phyloP scores from a whole-genome alignment of 1,139 yeast species.

The Torulaspora globosa region DNA sequence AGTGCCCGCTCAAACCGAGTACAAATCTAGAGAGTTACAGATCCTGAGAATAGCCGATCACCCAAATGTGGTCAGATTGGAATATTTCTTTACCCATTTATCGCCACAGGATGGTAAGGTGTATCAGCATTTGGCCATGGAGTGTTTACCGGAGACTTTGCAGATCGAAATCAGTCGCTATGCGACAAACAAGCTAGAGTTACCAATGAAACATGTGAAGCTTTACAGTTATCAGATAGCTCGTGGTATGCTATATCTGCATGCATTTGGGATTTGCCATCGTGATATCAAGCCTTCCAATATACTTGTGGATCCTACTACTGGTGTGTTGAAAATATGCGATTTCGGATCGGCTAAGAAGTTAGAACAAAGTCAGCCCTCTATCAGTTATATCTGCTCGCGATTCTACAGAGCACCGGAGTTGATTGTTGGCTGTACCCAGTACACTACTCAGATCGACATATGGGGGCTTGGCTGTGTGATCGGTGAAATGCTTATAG shows the following conservation, averaged over 20 bases:
- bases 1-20: constrained; percentile 82
- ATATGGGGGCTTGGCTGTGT: constrained; percentile 88
- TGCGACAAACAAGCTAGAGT: constrained; percentile 55
- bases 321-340: constrained; percentile 65
- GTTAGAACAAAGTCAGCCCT: constrained; percentile 66
- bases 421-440: constrained; percentile 69
- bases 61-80: constrained; percentile 68
- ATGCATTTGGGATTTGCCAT: constrained; percentile 74
- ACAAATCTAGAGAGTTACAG: constrained; percentile 74
- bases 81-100: constrained; percentile 61
- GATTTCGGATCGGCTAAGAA: constrained; percentile 82
- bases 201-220: constrained; percentile 71
- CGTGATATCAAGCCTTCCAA: constrained; percentile 81
- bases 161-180: constrained; percentile 71
- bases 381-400: constrained; percentile 75
- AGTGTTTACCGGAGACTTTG: constrained; percentile 73
- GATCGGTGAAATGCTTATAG: constrained; percentile 76
- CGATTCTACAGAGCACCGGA: constrained; percentile 83
- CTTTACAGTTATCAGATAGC: constrained; percentile 78
- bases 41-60: constrained; percentile 69
- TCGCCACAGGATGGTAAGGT: constrained; percentile 55
- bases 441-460: constrained; percentile 74
- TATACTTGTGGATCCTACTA: constrained; percentile 65
- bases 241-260: constrained; percentile 76
- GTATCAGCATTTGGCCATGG: constrained; percentile 80